Conservation (phyloP, 2,329 filamentous ascomycete species). For the Penicillium sp. region DNA sequence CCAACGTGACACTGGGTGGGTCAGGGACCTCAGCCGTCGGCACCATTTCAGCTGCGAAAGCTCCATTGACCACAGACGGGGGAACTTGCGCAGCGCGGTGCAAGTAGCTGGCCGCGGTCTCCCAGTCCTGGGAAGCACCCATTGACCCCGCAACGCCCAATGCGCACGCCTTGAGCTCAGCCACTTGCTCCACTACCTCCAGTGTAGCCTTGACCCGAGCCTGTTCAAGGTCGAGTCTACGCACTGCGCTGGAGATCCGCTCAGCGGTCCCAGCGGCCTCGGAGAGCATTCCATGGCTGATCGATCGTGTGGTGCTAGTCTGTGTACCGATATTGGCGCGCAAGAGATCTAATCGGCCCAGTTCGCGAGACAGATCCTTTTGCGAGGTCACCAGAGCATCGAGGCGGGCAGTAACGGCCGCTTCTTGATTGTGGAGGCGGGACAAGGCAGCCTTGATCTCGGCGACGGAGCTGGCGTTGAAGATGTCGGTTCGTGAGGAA, state of each 20-base stretch:
- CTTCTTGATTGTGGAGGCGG: slow-evolving; percentile 72
- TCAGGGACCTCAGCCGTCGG: slow-evolving; percentile 95
- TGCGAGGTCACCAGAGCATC: slow-evolving; percentile 77
- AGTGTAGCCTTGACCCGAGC: slow-evolving; percentile 85
- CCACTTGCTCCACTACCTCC: slow-evolving; percentile 90
- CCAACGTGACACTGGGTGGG: slow-evolving; percentile 79
- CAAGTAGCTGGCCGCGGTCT: slow-evolving; percentile 88
- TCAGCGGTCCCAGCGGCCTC: slow-evolving; percentile 81
- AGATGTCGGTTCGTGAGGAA: slow-evolving; percentile 47
- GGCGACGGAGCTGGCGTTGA: slow-evolving; percentile 69
- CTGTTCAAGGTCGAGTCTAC: slow-evolving; percentile 85
- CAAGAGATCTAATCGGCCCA: slow-evolving; percentile 82
- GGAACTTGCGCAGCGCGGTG: slow-evolving; percentile 79
- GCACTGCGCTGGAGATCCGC: slow-evolving; percentile 81
- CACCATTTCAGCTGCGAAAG: slow-evolving; percentile 88
- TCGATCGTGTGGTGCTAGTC: slow-evolving; percentile 74
- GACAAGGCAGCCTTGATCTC: slow-evolving; percentile 77
- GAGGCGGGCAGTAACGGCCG: slow-evolving; percentile 69
- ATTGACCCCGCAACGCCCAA: slow-evolving; percentile 92
- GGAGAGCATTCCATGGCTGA: slow-evolving; percentile 89
- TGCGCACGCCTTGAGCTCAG: slow-evolving; percentile 94
- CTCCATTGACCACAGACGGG: slow-evolving; percentile 72
- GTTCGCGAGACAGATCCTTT: slow-evolving; percentile 79
- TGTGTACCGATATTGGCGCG: slow-evolving; percentile 86
- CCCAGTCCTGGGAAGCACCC: slow-evolving; percentile 98